Evolutionary conservation across 148 eudicot species (phyloP), one percentile per base, ranked within the genome.

Genomic region (Linanthus parryae): DNA sequence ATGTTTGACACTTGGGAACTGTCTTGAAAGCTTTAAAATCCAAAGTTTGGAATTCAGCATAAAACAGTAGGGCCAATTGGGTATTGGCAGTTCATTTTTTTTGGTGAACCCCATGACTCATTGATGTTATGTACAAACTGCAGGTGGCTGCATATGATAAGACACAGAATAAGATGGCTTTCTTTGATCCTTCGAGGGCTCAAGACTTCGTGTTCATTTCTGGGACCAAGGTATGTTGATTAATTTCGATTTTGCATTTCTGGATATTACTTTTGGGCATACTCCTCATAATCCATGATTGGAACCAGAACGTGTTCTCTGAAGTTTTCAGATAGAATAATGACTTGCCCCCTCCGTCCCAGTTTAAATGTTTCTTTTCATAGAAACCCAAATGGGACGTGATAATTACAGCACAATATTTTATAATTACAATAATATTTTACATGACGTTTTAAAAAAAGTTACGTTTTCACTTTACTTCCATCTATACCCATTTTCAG

Each of bases 121-220:
- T 41, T 30, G 9, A 15, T 21, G 1, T 49, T 12, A 14, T 6
- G 24, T 17, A 19, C 14, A n/a, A 52, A 60, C 15, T 72, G 44
- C 67, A 85, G 97, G 97, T 86, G 66, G 97, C 95, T 67, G 97
- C 95, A 26, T 90, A 89, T 69, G 97, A 90, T 20, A 90, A 78
- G 62, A 85, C 95, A 26, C 88, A 73, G 68, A 58, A 78, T 4
- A 86, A 86, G 64, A 90, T 90, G 97, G 95, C 95, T 27, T 90
- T 90, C 76, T 90, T 90, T 47, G 92, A 90, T 70, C 97, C 97
- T 16, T 78, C 88, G 18, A 85, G 92, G 75, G 55, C 92, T 65
- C 82, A 86, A 67, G 97, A 90, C 66, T 86, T 90, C 64, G 53
- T 83, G 47, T 90, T 90, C 77, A 90, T 90, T 35, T 90, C 97